Conservation (phyloP, 2,329 filamentous ascomycete genomes). For the Fusarium hostae region DNA sequence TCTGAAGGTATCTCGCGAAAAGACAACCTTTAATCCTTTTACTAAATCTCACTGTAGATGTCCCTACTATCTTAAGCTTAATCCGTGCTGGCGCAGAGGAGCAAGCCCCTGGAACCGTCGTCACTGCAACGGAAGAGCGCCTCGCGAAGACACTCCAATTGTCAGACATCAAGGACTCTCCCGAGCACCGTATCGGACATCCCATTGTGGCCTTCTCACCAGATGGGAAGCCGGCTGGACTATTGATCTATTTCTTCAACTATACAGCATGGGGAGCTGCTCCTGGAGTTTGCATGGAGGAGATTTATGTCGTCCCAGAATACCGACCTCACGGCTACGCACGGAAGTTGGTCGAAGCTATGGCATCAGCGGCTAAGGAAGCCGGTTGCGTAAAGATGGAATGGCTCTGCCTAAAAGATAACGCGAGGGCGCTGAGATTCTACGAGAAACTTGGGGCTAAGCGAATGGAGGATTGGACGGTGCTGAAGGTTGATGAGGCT, state of each 20-base stretch:
- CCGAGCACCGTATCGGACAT: neutral
- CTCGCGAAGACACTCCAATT: neutral
- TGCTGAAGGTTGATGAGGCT: conserved; percentile 2
- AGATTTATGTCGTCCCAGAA: neutral
- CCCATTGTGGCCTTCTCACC: conserved; percentile 2
- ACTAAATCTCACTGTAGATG: neutral
- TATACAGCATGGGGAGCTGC: conserved; percentile 9
- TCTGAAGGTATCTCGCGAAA: neutral
- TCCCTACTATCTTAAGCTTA: neutral
- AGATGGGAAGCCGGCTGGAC: neutral
- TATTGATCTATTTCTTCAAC: conserved; percentile 9
- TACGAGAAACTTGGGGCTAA: conserved; percentile 10
- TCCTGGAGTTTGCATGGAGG: conserved; percentile 10
- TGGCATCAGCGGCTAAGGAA: neutral
- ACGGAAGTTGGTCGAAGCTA: neutral
- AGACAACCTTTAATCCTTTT: fast-evolving
- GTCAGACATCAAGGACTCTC: neutral
- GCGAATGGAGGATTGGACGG: neutral
- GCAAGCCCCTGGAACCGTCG: neutral
- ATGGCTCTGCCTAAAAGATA: conserved; percentile 6
- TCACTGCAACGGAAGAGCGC: neutral
- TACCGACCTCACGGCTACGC: conserved; percentile 13
- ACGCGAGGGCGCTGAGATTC: neutral
- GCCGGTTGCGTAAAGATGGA: conserved; percentile 8
- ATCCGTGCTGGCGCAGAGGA: neutral